Conservation (phyloP, 805 yeast genomes). For the Candida gorgasii region DNA sequence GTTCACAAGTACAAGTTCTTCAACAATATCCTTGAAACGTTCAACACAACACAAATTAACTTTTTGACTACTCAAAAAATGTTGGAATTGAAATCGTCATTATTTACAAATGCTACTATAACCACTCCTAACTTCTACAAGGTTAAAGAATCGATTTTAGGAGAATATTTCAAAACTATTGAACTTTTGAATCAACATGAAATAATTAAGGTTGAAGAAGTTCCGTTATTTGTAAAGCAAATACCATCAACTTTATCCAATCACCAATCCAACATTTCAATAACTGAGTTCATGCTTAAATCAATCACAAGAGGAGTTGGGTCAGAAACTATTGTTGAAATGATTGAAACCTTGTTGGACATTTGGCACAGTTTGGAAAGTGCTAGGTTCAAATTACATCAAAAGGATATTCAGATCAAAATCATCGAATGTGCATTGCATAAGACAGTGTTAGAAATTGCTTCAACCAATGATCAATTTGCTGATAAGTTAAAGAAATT, state of each 20-base stretch:
- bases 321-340: constrained; percentile 6
- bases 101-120: constrained; percentile 16
- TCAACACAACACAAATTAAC: background rate
- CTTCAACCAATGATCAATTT: constrained; percentile 30
- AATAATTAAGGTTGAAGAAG: constrained; percentile 1
- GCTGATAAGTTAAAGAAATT: constrained; percentile 31
- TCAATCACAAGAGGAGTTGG: constrained; percentile 16
- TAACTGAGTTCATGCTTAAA: constrained; percentile 20
- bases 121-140: constrained; percentile 39
- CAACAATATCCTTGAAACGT: constrained; percentile 20
- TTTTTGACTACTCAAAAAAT: constrained; percentile 18
- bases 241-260: constrained; percentile 18
- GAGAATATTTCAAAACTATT: constrained; percentile 18
- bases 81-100: constrained; percentile 16
- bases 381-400: constrained; percentile 64
- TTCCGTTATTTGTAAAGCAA: constrained; percentile 5
- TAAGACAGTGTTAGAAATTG: constrained; percentile 36
- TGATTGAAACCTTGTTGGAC: constrained; percentile 35
- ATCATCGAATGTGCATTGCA: constrained; percentile 55
- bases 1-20: constrained; percentile 28
- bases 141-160: constrained; percentile 39
- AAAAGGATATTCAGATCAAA: constrained; percentile 59
- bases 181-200: constrained; percentile 5
- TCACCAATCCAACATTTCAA: constrained; percentile 25
- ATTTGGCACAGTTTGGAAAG: constrained; percentile 62